A percentile compares a stretch with the other conserved stretches of the same genome.
These are phyloP conservation scores for Penicillium angulare DNA, from an alignment of 495 filamentous ascomycete species.

Conservation along the genomic window DNA sequence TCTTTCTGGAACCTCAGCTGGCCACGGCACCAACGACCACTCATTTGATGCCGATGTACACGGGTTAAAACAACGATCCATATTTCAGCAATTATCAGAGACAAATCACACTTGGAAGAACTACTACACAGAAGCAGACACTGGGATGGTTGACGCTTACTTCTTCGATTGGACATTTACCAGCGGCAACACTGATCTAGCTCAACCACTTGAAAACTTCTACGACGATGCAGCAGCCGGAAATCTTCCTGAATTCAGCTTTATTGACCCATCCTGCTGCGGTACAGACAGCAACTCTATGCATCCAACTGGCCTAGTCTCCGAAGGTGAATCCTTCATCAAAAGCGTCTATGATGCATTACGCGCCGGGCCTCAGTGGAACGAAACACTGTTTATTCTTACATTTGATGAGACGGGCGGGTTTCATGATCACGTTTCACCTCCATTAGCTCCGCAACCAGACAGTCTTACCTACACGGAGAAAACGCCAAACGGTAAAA, in stretches of 20 bases:
- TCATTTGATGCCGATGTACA: slow-evolving; percentile 29
- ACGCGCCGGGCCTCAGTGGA: slow-evolving; percentile 44
- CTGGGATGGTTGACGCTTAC: slow-evolving; percentile 16
- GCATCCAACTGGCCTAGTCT: slow-evolving; percentile 48
- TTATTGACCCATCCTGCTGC: slow-evolving; percentile 54
- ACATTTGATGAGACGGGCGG: slow-evolving; percentile 53
- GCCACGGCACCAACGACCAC: slow-evolving; percentile 48
- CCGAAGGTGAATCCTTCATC: slow-evolving; percentile 47
- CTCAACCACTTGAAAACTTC: slow-evolving; percentile 33
- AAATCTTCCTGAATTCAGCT: slow-evolving; percentile 45
- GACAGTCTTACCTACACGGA: slow-evolving; percentile 47
- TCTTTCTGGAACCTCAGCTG: slow-evolving; percentile 44
- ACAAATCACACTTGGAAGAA: slow-evolving; percentile 48
- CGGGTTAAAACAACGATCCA: slow-evolving; percentile 39
- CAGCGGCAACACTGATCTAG: slow-evolving; percentile 29
- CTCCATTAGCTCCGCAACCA: slow-evolving; percentile 38
- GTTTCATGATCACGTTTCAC: slow-evolving; percentile 50
- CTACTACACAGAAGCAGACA: slow-evolving; percentile 33
- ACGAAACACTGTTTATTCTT: slow-evolving; percentile 45
- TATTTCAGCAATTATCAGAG: slow-evolving; percentile 50
- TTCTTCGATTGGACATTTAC: slow-evolving; percentile 46
- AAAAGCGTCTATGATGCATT: slow-evolving; percentile 51
- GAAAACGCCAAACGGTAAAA: slow-evolving; percentile 35
- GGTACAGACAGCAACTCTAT: slow-evolving; percentile 43
- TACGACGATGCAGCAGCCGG: slow-evolving; percentile 40